Evolutionary conservation across 2,329 filamentous ascomycete genomes (phyloP).

Genomic region (Aspergillus latus): DNA sequence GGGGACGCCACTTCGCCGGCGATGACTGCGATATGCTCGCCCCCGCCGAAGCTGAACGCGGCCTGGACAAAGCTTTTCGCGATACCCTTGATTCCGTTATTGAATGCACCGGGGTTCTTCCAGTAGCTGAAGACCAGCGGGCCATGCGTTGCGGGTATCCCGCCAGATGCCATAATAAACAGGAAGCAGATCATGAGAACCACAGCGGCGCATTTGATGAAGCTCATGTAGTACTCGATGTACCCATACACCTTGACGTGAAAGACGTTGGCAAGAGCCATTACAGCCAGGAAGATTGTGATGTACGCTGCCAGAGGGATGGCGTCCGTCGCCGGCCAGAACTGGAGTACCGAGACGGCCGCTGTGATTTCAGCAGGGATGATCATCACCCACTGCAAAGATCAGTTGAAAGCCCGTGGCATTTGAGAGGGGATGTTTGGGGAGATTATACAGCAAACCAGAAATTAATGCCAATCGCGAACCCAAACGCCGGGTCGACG

Average conservation of each 20-base stretch:
- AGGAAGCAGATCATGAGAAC: slow-evolving; percentile 36
- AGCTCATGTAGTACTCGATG: slow-evolving; percentile 28
- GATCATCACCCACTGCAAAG: slow-evolving; percentile 6
- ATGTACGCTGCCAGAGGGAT: slow-evolving; percentile 35
- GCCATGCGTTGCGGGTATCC: slow-evolving; percentile 32
- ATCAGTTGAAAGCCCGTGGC: background rate
- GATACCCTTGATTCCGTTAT: slow-evolving; percentile 36
- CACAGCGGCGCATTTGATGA: slow-evolving; percentile 33
- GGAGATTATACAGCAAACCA: slow-evolving; percentile 29
- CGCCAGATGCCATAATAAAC: slow-evolving; percentile 39
- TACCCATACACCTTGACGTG: slow-evolving; percentile 30
- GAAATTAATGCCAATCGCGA: slow-evolving; percentile 37
- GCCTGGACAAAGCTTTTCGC: slow-evolving; percentile 38
- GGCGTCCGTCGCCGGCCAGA: slow-evolving; percentile 29
- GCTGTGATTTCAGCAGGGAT: slow-evolving; percentile 37
- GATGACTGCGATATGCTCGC: slow-evolving; percentile 35
- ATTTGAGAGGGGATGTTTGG: background rate
- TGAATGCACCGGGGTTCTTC: slow-evolving; percentile 30
- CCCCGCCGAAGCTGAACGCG: slow-evolving; percentile 34
- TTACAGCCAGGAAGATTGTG: slow-evolving; percentile 32
- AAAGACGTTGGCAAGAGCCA: slow-evolving; percentile 30
- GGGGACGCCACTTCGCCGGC: slow-evolving; percentile 34
- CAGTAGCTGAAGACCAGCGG: slow-evolving; percentile 35
- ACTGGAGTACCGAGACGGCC: slow-evolving; percentile 33
- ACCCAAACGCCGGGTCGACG: slow-evolving; percentile 33